Evolutionary conservation across 495 filamentous ascomycete genomes (phyloP), one percentile per base, ranked within the genome.

Genomic region (Alectoria sarmentosa): DNA sequence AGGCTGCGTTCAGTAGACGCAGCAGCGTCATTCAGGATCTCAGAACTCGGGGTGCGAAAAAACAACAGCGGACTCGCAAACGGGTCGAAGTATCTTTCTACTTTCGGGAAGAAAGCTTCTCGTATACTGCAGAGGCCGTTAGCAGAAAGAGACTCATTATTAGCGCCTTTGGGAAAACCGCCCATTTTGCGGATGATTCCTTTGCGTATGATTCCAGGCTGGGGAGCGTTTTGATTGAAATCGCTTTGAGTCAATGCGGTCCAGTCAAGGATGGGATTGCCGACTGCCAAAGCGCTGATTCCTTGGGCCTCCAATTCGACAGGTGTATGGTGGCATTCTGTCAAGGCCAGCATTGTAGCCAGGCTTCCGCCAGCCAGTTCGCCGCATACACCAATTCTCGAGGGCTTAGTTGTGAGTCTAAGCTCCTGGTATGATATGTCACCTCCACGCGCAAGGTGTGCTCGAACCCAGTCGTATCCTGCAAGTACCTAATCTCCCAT

Each of bases 21-120:
- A 38, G 9, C n/a, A 30, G 14, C 17, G 8, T 49, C 38, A 34
- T 38, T 66, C 2, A 79, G 80, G 0, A 79, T 68, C 34, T 77
- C 75, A 32, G 70, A 71, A 1, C 76, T 79, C 1, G 81, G 67
- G 1, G 81, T 79, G 36, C 84, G 78, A 46, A 86, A 82, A 68
- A 85, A 85, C 6, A 84, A 75, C 11, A 83, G 73, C 0, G 84
- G 84, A 8, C 82, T 85, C 1, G 84, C 84, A 67, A 87, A 86
- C 1, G 83, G 73, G 65, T 86, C 84, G 52, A 84, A 84, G 67
- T 76, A 83, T 19, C 77, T 67, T 61, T 81, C 78, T 11, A 79
- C 76, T 4, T 73, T 76, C 4, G 69, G 30, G 68, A 87, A 87
- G 30, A 81, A 70, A 4, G 65, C 28, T 26, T 73, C 69, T 17